Base-by-base conservation (phyloP, 2,329 filamentous ascomycete species). In the Triangularia verruculosa region DNA sequence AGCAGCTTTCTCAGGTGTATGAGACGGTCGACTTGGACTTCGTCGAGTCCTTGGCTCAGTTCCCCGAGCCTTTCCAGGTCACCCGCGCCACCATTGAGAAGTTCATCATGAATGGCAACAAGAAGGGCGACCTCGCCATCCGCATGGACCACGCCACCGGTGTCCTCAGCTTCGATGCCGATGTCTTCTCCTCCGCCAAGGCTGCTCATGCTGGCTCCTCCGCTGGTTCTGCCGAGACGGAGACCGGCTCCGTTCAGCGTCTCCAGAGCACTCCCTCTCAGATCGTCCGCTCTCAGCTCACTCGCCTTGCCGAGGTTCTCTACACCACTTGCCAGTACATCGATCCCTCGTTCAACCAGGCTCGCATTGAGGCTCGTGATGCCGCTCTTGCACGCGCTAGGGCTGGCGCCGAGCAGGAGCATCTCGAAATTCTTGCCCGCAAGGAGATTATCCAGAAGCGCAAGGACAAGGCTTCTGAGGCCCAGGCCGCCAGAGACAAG, bases 51-150 rank as follows among this genome's bases (percentile, higher is more conserved):
- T 89, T 99, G 61, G 95, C 95, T 67, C 86, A 95, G 74, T 99
- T 99, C 84, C 95, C 95, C 9, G 93, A 96, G 76, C 92, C 95
- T 51, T 98, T 96, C 86, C 90, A 97, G 79, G 93, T 98, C 70
- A 90, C 86, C 68, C 89, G 91, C 61, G 88, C 89, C 69, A 96
- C 92, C 66, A 96, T 99, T 70, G 95, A 99, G 83, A 99, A 98
- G 82, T 99, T 99, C 84, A 98, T 99, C 84, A 99, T 99, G 95
- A 99, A 99, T 78, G 95, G 95, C 68, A 98, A 96, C 86, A 99
- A 99, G 88, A 99, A 99, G 86, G 95, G 95, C 63, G 95, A 99
- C 72, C 85, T 99, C 54, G 91, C 95, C 61, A 96, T 99, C 72
- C 93, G 95, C 66, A 92, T 98, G 79, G 92, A 98, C 75, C 95